Evolutionary conservation across 148 eudicot species (phyloP).

Genomic region (Chenopodium berlandieri): DNA sequence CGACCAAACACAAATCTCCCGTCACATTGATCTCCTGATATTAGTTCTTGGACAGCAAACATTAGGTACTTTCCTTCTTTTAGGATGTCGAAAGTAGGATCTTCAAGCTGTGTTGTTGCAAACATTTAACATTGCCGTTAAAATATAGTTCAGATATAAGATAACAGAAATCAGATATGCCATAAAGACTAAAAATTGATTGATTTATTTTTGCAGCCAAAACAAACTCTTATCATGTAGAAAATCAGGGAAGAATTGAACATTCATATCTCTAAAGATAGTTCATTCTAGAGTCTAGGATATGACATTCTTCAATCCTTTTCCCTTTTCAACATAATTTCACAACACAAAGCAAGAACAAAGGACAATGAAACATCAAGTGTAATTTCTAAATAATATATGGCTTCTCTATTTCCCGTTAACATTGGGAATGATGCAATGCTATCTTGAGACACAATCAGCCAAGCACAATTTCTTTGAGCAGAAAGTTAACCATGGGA

Average conservation of each 20-base stretch:
- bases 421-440: background rate
- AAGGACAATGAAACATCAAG: background rate
- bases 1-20: conserved; percentile 96
- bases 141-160: background rate
- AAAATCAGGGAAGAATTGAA: too few relatives aligned
- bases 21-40: conserved; percentile 88
- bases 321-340: background rate
- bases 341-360: background rate
- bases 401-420: background rate
- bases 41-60: conserved; percentile 89
- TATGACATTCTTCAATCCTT: background rate
- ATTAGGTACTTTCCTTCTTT: conserved; percentile 88
- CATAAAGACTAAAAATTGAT: background rate
- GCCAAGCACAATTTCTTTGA: background rate
- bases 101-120: conserved; percentile 62
- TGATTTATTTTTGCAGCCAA: too few relatives aligned
- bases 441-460: background rate
- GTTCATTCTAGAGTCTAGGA: background rate
- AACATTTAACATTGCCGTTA: conserved; percentile 15
- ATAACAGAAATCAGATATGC: background rate
- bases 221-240: too few relatives aligned
- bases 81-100: conserved; percentile 73
- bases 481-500: background rate
- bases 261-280: background rate
- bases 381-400: background rate